Evolutionary conservation across 2,329 filamentous ascomycete species (phyloP), one percentile per base, ranked within the genome.

Genomic region (Pseudogymnoascus sp.): DNA sequence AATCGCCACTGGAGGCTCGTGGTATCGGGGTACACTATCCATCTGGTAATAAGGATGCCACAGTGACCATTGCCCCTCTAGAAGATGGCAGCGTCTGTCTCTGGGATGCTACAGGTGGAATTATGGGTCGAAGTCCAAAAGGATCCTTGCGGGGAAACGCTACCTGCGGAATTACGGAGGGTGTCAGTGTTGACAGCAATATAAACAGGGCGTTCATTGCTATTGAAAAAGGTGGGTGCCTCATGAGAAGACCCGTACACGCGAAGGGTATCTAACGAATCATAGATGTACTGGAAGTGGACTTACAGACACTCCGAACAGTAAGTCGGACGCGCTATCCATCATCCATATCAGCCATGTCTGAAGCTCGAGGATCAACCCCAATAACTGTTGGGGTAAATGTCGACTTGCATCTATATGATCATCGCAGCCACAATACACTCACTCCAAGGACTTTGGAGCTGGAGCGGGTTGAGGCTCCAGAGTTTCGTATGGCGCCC

Each of bases 31-130:
- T 94, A 7, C 86, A 87, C 61, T 78, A 81, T 5, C 80, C 81
- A 21, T 77, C 79, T 1, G 79, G 78, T 35, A 75, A 78, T n/a
- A 74, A 81, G 15, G 77, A 82, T 24, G 78, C 81, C 13, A 75
- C 75, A 64, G 78, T 86, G 60, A 85, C 90, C 0, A 81, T 96
- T 13, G 87, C 88, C 0, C 90, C 92, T 1, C 77, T 96, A 6
- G 90, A 95, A 62, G 90, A 97, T 70, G 92, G 92, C 0, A 91
- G 89, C 59, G 81, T 97, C n/a, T 90, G 87, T 67, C 75, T 96
- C 5, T 97, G 92, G 92, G 89, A 96, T 70, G 77, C 90, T 59
- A 81, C 80, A 65, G 88, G 89, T 1, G 81, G 78, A 2, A 82
- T 94, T 33, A 66, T 89, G 9, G 84, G 82, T 0, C 81, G 81